Conservation (phyloP, 139 green algal species). For the Yamagishiella unicocca region DNA sequence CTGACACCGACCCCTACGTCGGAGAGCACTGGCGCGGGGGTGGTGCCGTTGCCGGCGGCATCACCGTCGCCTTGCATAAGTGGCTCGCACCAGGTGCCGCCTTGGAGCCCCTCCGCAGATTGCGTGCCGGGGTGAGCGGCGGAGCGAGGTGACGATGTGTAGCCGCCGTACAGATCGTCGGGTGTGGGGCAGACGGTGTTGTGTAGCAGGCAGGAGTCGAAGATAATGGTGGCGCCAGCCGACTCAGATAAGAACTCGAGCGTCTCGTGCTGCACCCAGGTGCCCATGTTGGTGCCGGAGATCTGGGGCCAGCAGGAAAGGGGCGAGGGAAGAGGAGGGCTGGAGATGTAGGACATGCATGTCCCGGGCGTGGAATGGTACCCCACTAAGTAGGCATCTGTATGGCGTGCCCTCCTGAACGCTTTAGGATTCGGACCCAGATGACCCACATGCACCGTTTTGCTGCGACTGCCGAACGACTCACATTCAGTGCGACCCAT, state of each 20-base stretch:
- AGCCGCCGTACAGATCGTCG: neutral
- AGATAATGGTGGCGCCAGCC: neutral
- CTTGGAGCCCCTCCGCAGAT: neutral
- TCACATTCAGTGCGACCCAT: too few relatives aligned
- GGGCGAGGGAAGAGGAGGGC: neutral
- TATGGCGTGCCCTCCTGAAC: too few relatives aligned
- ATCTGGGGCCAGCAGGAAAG: neutral
- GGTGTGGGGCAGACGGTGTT: constrained; percentile 22
- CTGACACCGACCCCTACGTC: neutral
- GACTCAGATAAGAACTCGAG: constrained; percentile 28
- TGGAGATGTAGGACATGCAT: too few relatives aligned
- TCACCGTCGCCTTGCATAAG: neutral
- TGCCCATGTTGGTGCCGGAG: constrained; percentile 27
- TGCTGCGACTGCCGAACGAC: too few relatives aligned
- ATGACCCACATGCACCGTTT: too few relatives aligned
- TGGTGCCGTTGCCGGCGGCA: neutral
- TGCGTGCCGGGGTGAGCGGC: neutral
- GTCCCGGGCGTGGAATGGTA: too few relatives aligned
- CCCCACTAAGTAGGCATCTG: too few relatives aligned
- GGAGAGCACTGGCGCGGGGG: neutral
- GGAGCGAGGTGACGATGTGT: neutral
- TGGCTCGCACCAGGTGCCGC: neutral
- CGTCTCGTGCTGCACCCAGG: constrained; percentile 9
- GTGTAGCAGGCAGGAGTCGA: constrained; percentile 21
- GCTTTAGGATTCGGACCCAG: too few relatives aligned